Base-by-base conservation (phyloP, 495 filamentous ascomycete genomes). In the Lichenothelia convexa region DNA sequence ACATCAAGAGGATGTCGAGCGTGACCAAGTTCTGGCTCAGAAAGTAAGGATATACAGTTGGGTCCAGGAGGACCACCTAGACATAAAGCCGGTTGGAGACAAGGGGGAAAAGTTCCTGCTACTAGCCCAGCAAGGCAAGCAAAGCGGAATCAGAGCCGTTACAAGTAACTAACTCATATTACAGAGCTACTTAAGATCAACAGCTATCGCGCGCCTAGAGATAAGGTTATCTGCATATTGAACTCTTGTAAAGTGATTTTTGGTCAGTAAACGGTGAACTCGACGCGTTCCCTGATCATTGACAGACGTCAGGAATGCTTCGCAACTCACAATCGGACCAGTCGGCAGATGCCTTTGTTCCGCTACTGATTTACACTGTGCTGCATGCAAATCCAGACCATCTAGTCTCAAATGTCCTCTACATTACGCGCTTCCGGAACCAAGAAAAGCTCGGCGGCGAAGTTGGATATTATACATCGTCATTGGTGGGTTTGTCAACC, bases 181-280 rank as follows among this genome's bases (percentile, higher is more conserved):
- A 11, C 50, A 82, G 91, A 99, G 55, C 59, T 99, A 23, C 55
- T 84, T 12, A 99, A 99, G 55, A 91, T 99, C 40, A 92, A 83
- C 48, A 86, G 77, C 11, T 99, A 99, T 50, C 72, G 91, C 39
- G 89, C 89, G 8, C 89, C 89, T 9, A 66, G 89, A 50, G 89
- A 99, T 59, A 99, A 99, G 56, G 83, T 99, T 15, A 95, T 99
- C 31, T 95, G 89, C 56, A 81, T 95, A 35, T 58, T 99, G 31
- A 99, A 99, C 58, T 93, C 85, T 59, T 99, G 89, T 68, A 99
- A 99, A 56, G 89, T 99, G 37, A 94, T 99, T 36, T 95, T 99
- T 62, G 89, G 86, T 82, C 55, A 47, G 68, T 48, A 27, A 15
- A 17, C 7, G 22, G 23, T 12, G 5, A 7, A 12, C n/a, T n/a